Base-by-base conservation (phyloP, 2,329 filamentous ascomycete genomes). In the Tricladium varicosporioides region DNA sequence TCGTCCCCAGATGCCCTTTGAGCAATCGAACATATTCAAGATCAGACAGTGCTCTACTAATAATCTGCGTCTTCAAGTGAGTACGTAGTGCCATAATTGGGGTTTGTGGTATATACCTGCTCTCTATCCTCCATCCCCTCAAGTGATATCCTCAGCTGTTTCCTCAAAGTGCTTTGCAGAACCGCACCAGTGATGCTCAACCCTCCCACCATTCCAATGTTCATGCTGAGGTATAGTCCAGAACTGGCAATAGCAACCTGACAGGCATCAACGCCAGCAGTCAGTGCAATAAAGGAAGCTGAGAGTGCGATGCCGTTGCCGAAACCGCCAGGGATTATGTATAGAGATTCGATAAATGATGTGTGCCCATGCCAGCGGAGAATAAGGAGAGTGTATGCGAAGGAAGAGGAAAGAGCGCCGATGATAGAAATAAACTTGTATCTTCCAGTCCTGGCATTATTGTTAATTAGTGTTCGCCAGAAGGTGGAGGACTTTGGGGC, bases 341-440 rank as follows among this genome's bases (percentile, higher is more conserved):
- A 84, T 0, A 87, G 65, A 0, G 82, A 83, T 63, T 85, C 82
- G 60, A 73, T 72, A 60, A 78, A 75, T 9, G 76, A 78, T 0
- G 83, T 87, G 42, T 82, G 62, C 0, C 84, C 85, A 10, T 81
- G 76, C 86, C 85, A 56, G 15, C 78, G 73, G 1, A 83, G 65
- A 5, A 81, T 67, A 5, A 87, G 76, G 0, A 85, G 69, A 0
- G 73, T 52, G 57, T 86, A 86, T 5, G 78, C 74, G 0, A 78
- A 58, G 0, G 78, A 75, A 0, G 81, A 78, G 1, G 78, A 70
- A 0, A 80, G 50, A 0, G 80, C 78, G 0, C 82, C 79, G 1
- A 82, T 48, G 0, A 83, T 72, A 0, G 84, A 74, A 0, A 84
- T 73, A 0, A 69, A 60, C 58, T 85, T 86, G 67, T 87, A 88